Evolutionary conservation across 192 early-diverging fungal species (phyloP), one percentile per base, ranked within the genome.

Genomic region (Dispira simplex): DNA sequence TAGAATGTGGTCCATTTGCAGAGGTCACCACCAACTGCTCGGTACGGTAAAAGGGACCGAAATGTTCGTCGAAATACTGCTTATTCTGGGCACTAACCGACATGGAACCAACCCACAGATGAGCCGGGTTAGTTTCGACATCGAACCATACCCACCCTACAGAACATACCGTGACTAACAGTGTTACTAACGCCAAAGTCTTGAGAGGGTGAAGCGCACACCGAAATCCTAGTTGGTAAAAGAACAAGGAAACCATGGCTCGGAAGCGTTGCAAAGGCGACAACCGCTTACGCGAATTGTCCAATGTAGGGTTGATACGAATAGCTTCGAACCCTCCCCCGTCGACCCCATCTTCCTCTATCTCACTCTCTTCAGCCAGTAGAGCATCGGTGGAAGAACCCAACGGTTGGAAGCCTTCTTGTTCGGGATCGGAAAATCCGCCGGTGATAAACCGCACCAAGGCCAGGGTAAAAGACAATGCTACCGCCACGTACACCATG

Each of bases 31-130:
- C 64, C 44, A 62, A n/a, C 56, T 85, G 83, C 0, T 79, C 73
- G 5, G 83, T 85, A n/a, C 83, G 75, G 64, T 85, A 85, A 64
- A 85, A 85, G 1, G 83, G 83, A 3, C 77, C 73, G 66, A 85
- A 83, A 68, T 80, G 71, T 27, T 75, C 65, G 48, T 85, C 83
- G 70, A 82, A 85, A 54, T 74, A 77, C 11, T 74, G 67, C 68
- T 85, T 85, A 46, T 77, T 75, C 2, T 71, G 53, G 2, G 78
- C 71, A 8, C 76, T 77, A n/a, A 66, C 65, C 3, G 81, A 81
- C 11, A 71, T 71, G 18, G 83, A 79, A 1, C 81, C 71, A 0
- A 85, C 83, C 83, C 83, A 85, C 0, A 85, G 68, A 32, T 76
- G 73, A 46, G 81, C 75, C 6, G 83, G 83, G 58, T 79, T 71